phyloP scores from a whole-genome alignment of 257 asterid species.

The Salvia miltiorrhiza region DNA sequence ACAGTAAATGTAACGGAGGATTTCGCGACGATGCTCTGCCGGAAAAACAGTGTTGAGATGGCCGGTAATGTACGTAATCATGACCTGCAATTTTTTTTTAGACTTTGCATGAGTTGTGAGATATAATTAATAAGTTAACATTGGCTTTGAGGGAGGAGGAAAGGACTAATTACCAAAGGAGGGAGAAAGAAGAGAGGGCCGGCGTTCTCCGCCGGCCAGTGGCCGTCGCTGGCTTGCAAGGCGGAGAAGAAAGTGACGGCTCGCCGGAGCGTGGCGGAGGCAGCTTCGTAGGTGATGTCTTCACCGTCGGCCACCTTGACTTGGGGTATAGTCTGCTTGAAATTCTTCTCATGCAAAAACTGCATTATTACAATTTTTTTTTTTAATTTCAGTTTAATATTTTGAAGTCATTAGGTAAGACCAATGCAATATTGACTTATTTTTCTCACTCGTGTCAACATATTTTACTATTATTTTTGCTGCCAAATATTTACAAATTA shows the following conservation, averaged over 20 bases:
- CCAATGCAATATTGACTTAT: too few species aligned
- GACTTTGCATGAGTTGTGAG: neutral
- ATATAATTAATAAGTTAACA: neutral
- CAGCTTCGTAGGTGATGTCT: constrained; percentile 59
- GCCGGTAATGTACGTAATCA: constrained; percentile 59
- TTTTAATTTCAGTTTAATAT: too few species aligned
- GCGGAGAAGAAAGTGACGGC: constrained; percentile 72
- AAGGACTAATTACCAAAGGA: constrained; percentile 61
- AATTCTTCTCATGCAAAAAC: constrained; percentile 67
- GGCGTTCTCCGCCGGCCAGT: constrained; percentile 90
- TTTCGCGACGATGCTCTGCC: constrained; percentile 60
- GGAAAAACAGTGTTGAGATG: constrained; percentile 56
- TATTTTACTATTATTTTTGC: too few species aligned
- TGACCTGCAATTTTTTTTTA: constrained; percentile 36
- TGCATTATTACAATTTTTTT: constrained; percentile 15
- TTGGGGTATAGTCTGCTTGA: constrained; percentile 59
- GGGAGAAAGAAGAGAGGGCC: constrained; percentile 86
- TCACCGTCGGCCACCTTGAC: constrained; percentile 71
- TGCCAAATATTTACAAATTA: too few species aligned
- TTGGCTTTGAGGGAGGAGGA: too few species aligned
- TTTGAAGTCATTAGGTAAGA: too few species aligned
- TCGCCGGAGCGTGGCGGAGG: constrained; percentile 52
- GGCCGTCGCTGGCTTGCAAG: constrained; percentile 82
- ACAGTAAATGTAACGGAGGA: constrained; percentile 64
- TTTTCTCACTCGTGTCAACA: too few species aligned